Conservation (phyloP, 1,284 basidiomycete species). For the Irpex rosettiformis region DNA sequence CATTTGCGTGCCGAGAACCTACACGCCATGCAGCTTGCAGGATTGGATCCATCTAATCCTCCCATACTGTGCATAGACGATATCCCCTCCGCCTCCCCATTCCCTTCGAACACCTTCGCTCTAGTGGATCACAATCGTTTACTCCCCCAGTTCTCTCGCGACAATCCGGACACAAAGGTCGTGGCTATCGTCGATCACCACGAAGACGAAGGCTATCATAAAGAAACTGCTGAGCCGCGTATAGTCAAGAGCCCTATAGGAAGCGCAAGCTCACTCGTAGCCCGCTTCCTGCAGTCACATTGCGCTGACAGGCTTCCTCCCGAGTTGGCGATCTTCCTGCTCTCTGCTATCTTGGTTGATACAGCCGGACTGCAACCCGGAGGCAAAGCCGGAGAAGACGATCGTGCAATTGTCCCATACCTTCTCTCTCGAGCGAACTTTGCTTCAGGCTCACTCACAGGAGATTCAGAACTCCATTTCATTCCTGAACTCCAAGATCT, state of each 20-base stretch:
- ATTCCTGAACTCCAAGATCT: slow-evolving; percentile 44
- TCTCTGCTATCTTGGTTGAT: slow-evolving; percentile 81
- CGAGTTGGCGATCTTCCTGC: slow-evolving; percentile 75
- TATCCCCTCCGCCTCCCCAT: slow-evolving; percentile 39
- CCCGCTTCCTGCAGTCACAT: slow-evolving; percentile 43
- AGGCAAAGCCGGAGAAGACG: slow-evolving; percentile 67
- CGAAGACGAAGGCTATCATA: slow-evolving; percentile 75
- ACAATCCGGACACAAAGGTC: slow-evolving; percentile 48
- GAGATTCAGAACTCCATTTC: slow-evolving; percentile 23
- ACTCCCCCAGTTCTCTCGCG: slow-evolving; percentile 43
- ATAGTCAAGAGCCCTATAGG: slow-evolving; percentile 64
- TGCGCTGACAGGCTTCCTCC: slow-evolving; percentile 38
- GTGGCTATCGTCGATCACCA: slow-evolving; percentile 92
- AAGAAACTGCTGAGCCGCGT: slow-evolving; percentile 61
- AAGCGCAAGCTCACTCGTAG: slow-evolving; percentile 78
- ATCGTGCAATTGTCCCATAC: slow-evolving; percentile 57
- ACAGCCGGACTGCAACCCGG: slow-evolving; percentile 74
- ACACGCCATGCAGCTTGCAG: slow-evolving; percentile 62
- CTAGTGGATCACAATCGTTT: slow-evolving; percentile 91
- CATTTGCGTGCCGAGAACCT: slow-evolving; percentile 85
- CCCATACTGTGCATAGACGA: slow-evolving; percentile 63
- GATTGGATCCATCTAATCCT: slow-evolving; percentile 41
- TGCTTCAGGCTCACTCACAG: background rate
- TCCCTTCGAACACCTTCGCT: slow-evolving; percentile 66
- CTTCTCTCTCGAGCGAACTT: slow-evolving; percentile 50